These are phyloP conservation scores for Hygrophila difformis DNA, from an alignment of 257 asterid species.

Conservation along the genomic window DNA sequence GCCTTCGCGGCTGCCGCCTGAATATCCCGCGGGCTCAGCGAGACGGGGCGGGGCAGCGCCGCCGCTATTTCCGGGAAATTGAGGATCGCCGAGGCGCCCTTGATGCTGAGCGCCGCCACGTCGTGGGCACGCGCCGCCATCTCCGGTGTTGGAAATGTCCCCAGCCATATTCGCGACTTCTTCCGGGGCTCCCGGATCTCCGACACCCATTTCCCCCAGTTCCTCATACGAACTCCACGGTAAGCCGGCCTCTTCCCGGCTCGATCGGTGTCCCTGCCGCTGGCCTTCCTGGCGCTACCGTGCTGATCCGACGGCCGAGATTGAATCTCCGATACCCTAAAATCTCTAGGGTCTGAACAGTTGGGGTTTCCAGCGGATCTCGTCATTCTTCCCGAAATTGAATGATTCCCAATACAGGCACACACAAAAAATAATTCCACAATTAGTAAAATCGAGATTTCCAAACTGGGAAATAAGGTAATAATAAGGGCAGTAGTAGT, in stretches of 20 bases:
- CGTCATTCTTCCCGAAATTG: slow-evolving; percentile 19
- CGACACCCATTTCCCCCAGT: slow-evolving; percentile 53
- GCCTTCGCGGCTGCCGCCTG: slow-evolving; percentile 46
- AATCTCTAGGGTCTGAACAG: no score
- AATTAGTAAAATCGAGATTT: slow-evolving; percentile 3
- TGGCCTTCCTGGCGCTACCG: slow-evolving; percentile 8
- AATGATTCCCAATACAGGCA: no score
- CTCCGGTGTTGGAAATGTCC: slow-evolving; percentile 42
- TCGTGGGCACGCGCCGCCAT: slow-evolving; percentile 63
- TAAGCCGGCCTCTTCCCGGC: slow-evolving; percentile 17
- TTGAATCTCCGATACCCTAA: background rate
- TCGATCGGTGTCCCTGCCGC: slow-evolving; percentile 20
- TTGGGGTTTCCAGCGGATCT: background rate
- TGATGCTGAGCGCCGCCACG: slow-evolving; percentile 39
- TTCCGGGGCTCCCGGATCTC: slow-evolving; percentile 51
- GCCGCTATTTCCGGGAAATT: slow-evolving; percentile 34
- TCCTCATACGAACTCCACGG: slow-evolving; percentile 45
- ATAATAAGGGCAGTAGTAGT: slow-evolving; percentile 8
- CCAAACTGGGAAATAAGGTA: slow-evolving; percentile 18
- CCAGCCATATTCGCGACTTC: slow-evolving; percentile 42
- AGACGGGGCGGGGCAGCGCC: slow-evolving; percentile 32
- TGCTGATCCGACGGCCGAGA: background rate
- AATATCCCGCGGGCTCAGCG: slow-evolving; percentile 39
- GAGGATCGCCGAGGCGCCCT: slow-evolving; percentile 28
- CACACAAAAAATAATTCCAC: no score